These are phyloP conservation scores for Castanea mollissima DNA, from an alignment of 306 rosid genomes.

Conservation along the genomic window DNA sequence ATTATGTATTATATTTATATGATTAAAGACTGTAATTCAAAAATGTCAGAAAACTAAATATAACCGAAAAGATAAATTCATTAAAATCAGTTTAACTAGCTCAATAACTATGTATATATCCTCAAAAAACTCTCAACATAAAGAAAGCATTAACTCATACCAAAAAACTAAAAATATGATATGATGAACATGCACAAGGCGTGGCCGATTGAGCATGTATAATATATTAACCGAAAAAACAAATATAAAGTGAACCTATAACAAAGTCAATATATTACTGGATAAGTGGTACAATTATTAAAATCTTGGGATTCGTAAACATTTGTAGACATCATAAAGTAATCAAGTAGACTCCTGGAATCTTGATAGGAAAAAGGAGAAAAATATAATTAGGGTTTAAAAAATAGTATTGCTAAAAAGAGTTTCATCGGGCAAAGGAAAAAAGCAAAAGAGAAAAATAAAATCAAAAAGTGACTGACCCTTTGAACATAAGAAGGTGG, in stretches of 20 bases:
- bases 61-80: no score
- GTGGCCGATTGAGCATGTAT: background rate
- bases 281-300: background rate
- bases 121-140: no score
- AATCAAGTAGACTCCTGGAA: background rate
- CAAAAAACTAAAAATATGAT: no score
- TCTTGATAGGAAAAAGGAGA: no score
- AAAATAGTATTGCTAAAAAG: background rate
- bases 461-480: constrained; percentile 34
- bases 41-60: no score
- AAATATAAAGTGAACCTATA: background rate
- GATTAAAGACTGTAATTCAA: no score
- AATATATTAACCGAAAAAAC: background rate
- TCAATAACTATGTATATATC: no score
- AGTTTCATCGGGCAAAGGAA: background rate
- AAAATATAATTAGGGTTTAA: background rate
- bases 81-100: no score
- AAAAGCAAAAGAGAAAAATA: background rate
- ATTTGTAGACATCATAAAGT: background rate
- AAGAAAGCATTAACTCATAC: background rate
- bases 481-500: constrained; percentile 88
- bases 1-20: no score
- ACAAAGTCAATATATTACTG: background rate
- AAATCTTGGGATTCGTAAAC: constrained; percentile 2
- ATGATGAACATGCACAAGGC: background rate